Conservation (phyloP, 768 basidiomycete genomes). For the Mycena rosella region DNA sequence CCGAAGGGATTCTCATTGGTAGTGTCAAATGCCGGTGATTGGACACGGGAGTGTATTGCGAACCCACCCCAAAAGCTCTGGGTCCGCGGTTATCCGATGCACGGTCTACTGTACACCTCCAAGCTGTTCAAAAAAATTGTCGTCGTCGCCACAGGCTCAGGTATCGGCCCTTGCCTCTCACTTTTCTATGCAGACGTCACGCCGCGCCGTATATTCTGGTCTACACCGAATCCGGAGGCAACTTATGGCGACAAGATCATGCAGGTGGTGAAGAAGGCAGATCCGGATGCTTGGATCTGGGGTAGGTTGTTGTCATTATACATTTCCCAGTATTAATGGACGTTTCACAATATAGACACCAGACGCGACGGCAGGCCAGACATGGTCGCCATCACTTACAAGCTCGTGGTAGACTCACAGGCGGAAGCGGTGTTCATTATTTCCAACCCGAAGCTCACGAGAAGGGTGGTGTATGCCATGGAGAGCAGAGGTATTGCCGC, state of each 20-base stretch:
- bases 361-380: conserved; percentile 54
- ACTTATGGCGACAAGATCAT: conserved; percentile 58
- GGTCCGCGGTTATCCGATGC: conserved; percentile 65
- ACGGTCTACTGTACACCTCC: conserved; percentile 63
- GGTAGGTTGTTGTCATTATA: conserved; percentile 25
- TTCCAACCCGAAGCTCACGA: conserved; percentile 56
- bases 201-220: conserved; percentile 56
- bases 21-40: conserved; percentile 69
- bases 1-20: conserved; percentile 63
- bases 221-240: conserved; percentile 53
- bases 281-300: conserved; percentile 53
- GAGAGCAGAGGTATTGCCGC: conserved; percentile 55
- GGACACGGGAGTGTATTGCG: conserved; percentile 62
- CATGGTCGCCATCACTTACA: conserved; percentile 54
- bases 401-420: conserved; percentile 52
- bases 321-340: not conserved
- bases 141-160: conserved; percentile 67
- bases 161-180: conserved; percentile 62
- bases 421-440: conserved; percentile 59
- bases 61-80: conserved; percentile 66
- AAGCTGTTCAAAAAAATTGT: conserved; percentile 64
- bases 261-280: conserved; percentile 53
- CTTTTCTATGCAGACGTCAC: conserved; percentile 52
- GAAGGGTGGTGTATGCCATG: conserved; percentile 56
- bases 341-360: conserved; percentile 45